Percentiles rank a stretch among this genome's conserved stretches.
Evolutionary conservation across 805 yeast species (phyloP).

Genomic region (Starmerella powellii): DNA sequence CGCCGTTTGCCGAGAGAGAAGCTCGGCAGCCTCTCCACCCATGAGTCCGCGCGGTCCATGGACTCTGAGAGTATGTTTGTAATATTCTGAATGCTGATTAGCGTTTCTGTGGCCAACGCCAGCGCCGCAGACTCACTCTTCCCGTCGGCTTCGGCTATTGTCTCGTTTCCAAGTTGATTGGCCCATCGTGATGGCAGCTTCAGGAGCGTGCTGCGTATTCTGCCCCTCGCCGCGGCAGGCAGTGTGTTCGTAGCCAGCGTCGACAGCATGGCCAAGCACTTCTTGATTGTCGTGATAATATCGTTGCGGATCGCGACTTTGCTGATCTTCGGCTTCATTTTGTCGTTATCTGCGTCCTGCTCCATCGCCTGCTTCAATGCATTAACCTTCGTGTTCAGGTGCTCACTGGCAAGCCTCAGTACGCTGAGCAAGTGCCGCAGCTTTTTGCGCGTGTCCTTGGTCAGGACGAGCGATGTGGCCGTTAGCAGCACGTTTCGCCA

Average conservation of each 20-base stretch:
- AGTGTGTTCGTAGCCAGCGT: slow-evolving; percentile 66
- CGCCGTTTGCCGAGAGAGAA: slow-evolving; percentile 24
- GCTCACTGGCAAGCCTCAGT: slow-evolving; percentile 21
- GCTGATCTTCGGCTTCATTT: slow-evolving; percentile 22
- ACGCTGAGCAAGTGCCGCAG: slow-evolving; percentile 18
- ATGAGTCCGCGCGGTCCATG: slow-evolving; percentile 69
- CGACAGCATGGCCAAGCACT: slow-evolving; percentile 74
- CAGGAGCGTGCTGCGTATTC: slow-evolving; percentile 67
- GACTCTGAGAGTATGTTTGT: slow-evolving; percentile 78
- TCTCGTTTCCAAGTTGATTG: slow-evolving; percentile 25
- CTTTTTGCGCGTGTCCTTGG: slow-evolving; percentile 25
- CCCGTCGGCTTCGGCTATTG: slow-evolving; percentile 20
- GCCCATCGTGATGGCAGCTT: slow-evolving; percentile 69
- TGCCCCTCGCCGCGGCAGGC: slow-evolving; percentile 66
- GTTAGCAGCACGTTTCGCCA: slow-evolving; percentile 28
- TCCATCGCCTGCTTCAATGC: slow-evolving; percentile 22
- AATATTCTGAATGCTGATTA: slow-evolving; percentile 74
- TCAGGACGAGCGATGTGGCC: slow-evolving; percentile 33
- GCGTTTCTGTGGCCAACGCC: slow-evolving; percentile 74
- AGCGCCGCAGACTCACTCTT: slow-evolving; percentile 55
- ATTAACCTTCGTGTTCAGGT: slow-evolving; percentile 19
- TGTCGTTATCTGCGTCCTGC: slow-evolving; percentile 19
- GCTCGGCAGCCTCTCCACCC: slow-evolving; percentile 37
- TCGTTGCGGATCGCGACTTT: slow-evolving; percentile 51
- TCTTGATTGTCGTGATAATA: slow-evolving; percentile 77